phyloP scores from a whole-genome alignment of 2,329 filamentous ascomycete species.

The Nemania bipapillata region DNA sequence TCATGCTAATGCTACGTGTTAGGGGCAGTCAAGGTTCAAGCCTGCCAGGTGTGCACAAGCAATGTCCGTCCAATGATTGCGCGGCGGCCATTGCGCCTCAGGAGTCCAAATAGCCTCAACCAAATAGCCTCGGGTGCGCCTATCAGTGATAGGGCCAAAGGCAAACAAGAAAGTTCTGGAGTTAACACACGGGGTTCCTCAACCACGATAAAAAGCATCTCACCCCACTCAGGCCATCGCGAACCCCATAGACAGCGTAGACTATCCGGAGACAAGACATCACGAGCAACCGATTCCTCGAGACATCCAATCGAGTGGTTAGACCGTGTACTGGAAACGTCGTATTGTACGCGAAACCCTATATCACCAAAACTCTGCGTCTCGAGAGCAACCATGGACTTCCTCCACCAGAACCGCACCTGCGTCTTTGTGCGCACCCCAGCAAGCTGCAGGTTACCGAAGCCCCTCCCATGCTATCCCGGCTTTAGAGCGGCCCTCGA shows the following conservation, averaged over 20 bases:
- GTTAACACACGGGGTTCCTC: background rate
- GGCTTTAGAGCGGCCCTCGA: slow-evolving; percentile 40
- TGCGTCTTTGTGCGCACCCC: slow-evolving; percentile 26
- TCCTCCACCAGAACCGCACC: slow-evolving; percentile 12
- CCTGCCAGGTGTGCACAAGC: background rate
- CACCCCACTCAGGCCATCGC: slow-evolving; percentile 7
- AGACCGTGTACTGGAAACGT: slow-evolving; percentile 43
- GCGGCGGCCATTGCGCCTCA: slow-evolving; percentile 24
- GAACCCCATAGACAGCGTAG: background rate
- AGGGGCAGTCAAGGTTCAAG: slow-evolving; percentile 34
- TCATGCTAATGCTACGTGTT: slow-evolving; percentile 19
- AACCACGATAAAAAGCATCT: background rate
- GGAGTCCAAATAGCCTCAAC: slow-evolving; percentile 13
- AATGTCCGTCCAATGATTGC: background rate
- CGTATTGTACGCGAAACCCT: slow-evolving; percentile 34
- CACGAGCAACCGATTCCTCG: slow-evolving; percentile 10
- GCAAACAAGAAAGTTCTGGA: background rate
- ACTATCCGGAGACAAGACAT: background rate
- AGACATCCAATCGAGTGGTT: slow-evolving; percentile 39
- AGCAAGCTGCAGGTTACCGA: background rate
- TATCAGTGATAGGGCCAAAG: background rate
- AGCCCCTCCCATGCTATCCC: slow-evolving; percentile 39
- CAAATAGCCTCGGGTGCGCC: background rate
- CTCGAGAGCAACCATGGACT: slow-evolving; percentile 20
- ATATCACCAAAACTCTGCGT: slow-evolving; percentile 25